phyloP scores from a whole-genome alignment of 345 rosid genomes.

The Moricandia moricandioides region DNA sequence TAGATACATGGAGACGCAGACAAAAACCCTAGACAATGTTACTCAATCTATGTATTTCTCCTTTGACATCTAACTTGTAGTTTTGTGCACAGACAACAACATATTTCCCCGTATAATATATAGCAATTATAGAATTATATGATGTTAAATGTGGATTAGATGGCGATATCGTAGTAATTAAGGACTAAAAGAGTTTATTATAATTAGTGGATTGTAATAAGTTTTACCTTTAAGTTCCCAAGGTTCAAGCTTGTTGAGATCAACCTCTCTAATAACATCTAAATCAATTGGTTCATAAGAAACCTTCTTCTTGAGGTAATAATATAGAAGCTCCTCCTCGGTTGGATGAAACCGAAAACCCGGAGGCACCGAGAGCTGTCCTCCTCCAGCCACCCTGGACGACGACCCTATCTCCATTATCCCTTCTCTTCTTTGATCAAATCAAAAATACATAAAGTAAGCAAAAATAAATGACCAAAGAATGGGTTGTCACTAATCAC shows the following conservation, averaged over 20 bases:
- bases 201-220: constrained; percentile 3
- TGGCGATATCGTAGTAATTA: constrained; percentile 13
- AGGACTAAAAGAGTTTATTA: background rate
- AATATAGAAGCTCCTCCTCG: constrained; percentile 91
- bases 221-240: constrained; percentile 94
- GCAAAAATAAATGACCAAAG: background rate
- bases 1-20: constrained; percentile 28
- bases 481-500: background rate
- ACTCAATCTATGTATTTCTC: constrained; percentile 23
- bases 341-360: constrained; percentile 97
- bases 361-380: constrained; percentile 84
- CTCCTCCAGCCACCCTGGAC: constrained; percentile 57
- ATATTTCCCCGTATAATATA: background rate
- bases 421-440: constrained; percentile 4
- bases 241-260: constrained; percentile 97
- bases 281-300: constrained; percentile 93
- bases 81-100: constrained; percentile 23
- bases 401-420: constrained; percentile 41
- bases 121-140: too few relatives aligned
- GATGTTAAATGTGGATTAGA: constrained; percentile 26
- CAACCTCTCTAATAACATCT: constrained; percentile 92
- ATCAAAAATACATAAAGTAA: constrained; percentile 1
- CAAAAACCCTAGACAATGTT: constrained; percentile 33
- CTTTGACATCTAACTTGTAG: constrained; percentile 39
- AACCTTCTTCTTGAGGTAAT: constrained; percentile 91